These are phyloP conservation scores for Actinomortierella ambigua DNA, from an alignment of 371 early-diverging fungal species.

Conservation along the genomic window DNA sequence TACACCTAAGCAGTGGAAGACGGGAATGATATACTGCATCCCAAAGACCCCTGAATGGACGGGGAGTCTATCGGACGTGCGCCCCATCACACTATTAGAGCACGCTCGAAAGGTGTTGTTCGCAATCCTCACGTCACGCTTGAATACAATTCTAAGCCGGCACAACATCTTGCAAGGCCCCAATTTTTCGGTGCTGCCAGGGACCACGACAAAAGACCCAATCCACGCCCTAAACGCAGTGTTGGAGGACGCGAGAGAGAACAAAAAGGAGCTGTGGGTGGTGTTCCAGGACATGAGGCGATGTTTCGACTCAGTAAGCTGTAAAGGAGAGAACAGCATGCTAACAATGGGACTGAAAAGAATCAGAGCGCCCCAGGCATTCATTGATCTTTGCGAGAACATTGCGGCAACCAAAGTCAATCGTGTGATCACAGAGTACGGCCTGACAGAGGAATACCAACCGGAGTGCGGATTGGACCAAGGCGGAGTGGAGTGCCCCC, in stretches of 20 bases:
- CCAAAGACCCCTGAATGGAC: constrained; percentile 20
- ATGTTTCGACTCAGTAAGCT: constrained; percentile 24
- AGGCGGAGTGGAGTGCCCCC: constrained; percentile 18
- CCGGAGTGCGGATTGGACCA: constrained; percentile 20
- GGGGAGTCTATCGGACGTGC: constrained; percentile 15
- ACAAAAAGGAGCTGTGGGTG: constrained; percentile 17
- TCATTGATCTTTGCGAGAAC: constrained; percentile 4
- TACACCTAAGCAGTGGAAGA: constrained; percentile 15
- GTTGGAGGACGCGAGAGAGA: constrained; percentile 22
- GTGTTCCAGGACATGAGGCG: constrained; percentile 26
- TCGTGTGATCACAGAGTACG: constrained; percentile 16
- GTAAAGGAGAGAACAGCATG: constrained; percentile 17
- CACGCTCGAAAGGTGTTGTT: constrained; percentile 20
- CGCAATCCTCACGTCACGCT: constrained; percentile 7
- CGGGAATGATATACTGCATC: constrained; percentile 16
- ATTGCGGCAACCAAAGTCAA: constrained; percentile 16
- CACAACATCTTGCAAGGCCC: constrained; percentile 15
- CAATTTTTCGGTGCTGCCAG: constrained; percentile 24
- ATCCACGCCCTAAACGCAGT: constrained; percentile 12
- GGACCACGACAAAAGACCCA: constrained; percentile 21
- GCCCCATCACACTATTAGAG: constrained; percentile 20
- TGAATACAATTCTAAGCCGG: constrained; percentile 1
- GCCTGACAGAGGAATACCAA: constrained; percentile 11
- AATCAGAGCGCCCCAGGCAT: constrained; percentile 7
- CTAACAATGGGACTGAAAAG: not conserved